Percentiles rank a stretch among this genome's conserved stretches.
Evolutionary conservation across 768 basidiomycete species (phyloP).

Genomic region (Tylopilus plumbeoviolaceoides): DNA sequence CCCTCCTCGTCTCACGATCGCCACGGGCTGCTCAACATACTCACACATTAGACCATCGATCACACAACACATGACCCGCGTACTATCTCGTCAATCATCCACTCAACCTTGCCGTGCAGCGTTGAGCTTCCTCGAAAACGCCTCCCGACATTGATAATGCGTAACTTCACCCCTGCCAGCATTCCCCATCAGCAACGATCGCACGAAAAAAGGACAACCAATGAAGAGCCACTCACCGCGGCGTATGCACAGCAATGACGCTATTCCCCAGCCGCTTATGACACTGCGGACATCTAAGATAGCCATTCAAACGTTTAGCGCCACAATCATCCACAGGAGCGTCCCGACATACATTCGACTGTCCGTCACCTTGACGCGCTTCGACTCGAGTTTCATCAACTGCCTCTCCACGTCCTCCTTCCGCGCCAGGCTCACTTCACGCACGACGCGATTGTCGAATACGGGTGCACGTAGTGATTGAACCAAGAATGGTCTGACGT

Average conservation of each 20-base stretch:
- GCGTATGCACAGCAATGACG: slow-evolving; percentile 91
- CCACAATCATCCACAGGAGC: background rate
- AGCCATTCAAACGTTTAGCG: background rate
- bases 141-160: slow-evolving; percentile 92
- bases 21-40: too few relatives aligned
- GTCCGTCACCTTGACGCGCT: slow-evolving; percentile 86
- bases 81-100: background rate
- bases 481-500: slow-evolving; percentile 73
- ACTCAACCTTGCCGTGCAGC: slow-evolving; percentile 28
- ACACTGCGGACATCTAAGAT: slow-evolving; percentile 84
- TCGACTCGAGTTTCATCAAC: slow-evolving; percentile 73
- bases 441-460: slow-evolving; percentile 66
- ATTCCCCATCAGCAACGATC: background rate
- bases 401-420: slow-evolving; percentile 71
- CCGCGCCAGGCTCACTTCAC: slow-evolving; percentile 67
- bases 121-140: slow-evolving; percentile 58
- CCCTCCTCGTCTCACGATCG: too few relatives aligned
- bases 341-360: slow-evolving; percentile 73
- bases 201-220: background rate
- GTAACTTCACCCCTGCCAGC: slow-evolving; percentile 86
- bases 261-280: slow-evolving; percentile 91
- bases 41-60: background rate
- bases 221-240: slow-evolving; percentile 50
- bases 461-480: slow-evolving; percentile 63
- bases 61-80: background rate